Evolutionary conservation across 106 monocot species (phyloP), one percentile per base, ranked within the genome.

Genomic region (Triglochin maritima): DNA sequence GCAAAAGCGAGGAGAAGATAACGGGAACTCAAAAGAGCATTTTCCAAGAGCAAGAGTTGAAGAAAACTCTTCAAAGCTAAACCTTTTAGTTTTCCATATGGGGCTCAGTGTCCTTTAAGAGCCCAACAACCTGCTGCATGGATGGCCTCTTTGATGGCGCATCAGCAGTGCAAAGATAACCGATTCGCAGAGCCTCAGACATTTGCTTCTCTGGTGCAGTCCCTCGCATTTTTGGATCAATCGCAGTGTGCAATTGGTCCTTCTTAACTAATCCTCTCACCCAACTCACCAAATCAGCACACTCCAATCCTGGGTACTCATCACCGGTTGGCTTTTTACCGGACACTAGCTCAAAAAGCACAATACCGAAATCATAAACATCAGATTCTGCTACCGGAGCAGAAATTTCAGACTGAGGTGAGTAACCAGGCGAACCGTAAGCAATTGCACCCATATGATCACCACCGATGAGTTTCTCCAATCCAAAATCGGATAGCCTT

Each of bases 91-190:
- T 47, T 11, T 16, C 64, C 42, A 43, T 60, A 47, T 64, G 14
- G 8, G 89, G 94, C 67, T 89, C 90, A 15, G 90, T 90, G 61
- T 94, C 94, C 57, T 94, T 94, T 61, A 94, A 66, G 4, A 94
- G 79, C 9, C 94, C 94, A 49, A 94, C 87, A 7, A 90, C 75
- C 67, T 94, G 94, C 73, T 94, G 90, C 94, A 94, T 94, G 8
- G 94, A 78, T 17, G 89, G 94, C 69, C 94, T 81, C 85, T 94
- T 94, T 1, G 83, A 79, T 2, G 87, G 87, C 54, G 74, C 70
- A 46, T 94, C 94, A 0, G 94, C 94, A 1, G 94, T 94, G 56
- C 94, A 94, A 17, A 94, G 75, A 57, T 94, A 94, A 12, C 87
- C 94, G 9, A 94, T 87, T 62, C 81, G 74, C 13, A 94, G 60